Evolutionary conservation across 768 basidiomycete genomes (phyloP).

Genomic region (Mycena polygramma): DNA sequence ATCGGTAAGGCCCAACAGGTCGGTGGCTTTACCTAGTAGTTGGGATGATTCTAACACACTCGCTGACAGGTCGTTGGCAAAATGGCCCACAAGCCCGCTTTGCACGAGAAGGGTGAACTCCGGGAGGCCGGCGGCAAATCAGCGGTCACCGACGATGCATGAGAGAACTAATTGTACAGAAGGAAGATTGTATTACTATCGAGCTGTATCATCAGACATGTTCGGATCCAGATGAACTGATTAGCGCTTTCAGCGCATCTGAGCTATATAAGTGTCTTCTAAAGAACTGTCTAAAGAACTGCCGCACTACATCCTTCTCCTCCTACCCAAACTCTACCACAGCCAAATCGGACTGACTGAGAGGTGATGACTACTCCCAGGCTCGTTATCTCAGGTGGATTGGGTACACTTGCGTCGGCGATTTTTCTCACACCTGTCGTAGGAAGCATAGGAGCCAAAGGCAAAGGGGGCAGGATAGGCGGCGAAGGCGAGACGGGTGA

Average conservation of each 20-base stretch:
- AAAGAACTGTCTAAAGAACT: no score
- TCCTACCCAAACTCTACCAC: no score
- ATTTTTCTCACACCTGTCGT: neutral
- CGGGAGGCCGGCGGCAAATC: constrained; percentile 67
- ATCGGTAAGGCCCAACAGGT: constrained; percentile 73
- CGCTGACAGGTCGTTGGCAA: constrained; percentile 63
- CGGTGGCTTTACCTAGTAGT: neutral
- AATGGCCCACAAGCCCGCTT: constrained; percentile 56
- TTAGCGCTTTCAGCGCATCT: no score
- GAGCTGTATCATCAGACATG: neutral
- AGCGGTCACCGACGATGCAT: constrained; percentile 57
- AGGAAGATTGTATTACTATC: constrained; percentile 16
- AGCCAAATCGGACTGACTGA: no score
- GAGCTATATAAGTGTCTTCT: no score
- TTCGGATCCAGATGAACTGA: neutral
- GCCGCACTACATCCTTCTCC: no score
- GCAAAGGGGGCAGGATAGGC: neutral
- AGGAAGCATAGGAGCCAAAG: neutral
- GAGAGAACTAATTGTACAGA: constrained; percentile 16
- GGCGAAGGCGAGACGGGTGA: neutral
- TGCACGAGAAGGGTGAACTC: constrained; percentile 70
- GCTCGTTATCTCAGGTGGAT: no score
- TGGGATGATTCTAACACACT: neutral
- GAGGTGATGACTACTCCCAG: no score
- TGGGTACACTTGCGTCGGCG: no score